Evolutionary conservation across 768 basidiomycete genomes (phyloP), one percentile per base, ranked within the genome.

Genomic region (Filobasidium wieringae): DNA sequence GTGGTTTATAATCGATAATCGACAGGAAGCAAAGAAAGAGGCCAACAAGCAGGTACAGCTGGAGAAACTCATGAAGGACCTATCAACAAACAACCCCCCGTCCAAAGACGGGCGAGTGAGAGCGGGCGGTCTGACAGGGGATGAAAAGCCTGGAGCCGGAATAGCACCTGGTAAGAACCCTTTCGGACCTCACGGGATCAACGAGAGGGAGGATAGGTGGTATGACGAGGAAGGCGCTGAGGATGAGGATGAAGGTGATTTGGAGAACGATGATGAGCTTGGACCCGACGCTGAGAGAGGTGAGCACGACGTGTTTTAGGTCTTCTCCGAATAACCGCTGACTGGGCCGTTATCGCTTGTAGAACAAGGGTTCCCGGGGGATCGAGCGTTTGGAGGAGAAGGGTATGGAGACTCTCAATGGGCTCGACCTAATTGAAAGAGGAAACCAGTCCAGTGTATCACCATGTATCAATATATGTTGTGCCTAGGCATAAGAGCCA

Each of bases 1-100:
- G 55, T 45, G 22, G 4, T 8, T n/a, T 33, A 1, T 37, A 9
- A n/a, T n/a, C n/a, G n/a, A 33, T 53, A 4, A 7, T 14, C 7
- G n/a, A n/a, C n/a, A 64, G 63, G 64, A 60, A 17, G 64, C 53
- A 45, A 70, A 66, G 60, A 60, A 68, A 11, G 72, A 72, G 31
- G 70, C 65, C 4, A 66, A 70, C 45, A 73, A 73, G 50, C 70
- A 73, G 57, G 59, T 57, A 27, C 68, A 71, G 43, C 63, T 75
- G 19, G 71, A 70, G 30, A 56, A 66, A 15, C 60, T 73, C n/a
- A 74, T 75, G 74, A 67, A 60, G 54, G 74, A 75, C 60, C 73
- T 75, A 72, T 65, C 66, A 30, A 59, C 68, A 39, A 49, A 51
- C 12, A 51, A 55, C 8, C 54, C 51, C 5, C 26, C 59, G 4